Base-by-base conservation (phyloP, 2,329 filamentous ascomycete species). In the Colletotrichum spaethianum region DNA sequence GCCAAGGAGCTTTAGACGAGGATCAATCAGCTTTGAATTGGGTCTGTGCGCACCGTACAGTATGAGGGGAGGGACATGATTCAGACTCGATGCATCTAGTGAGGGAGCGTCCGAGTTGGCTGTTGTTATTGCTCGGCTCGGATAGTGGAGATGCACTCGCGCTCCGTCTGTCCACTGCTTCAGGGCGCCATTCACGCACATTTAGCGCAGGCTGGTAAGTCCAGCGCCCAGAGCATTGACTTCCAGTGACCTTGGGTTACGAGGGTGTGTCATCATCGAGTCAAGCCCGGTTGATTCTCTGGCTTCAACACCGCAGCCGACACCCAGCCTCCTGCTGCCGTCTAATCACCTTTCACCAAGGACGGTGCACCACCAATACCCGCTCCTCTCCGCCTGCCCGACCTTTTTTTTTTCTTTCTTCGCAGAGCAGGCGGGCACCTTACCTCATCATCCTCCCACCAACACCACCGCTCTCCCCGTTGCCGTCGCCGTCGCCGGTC, bases 361-460 rank as follows among this genome's bases (percentile, higher is more conserved):
- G 12, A 57, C n/a, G 36, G 36, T 38, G 46, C 60, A 36, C 60
- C 44, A 31, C n/a, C 23, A 50, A 26, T 11, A 46, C 38, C 33
- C 31, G 16, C 46, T 50, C 48, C 31, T 48, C 57, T 48, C n/a
- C n/a, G 55, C 26, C 11, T 23, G 57, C 57, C 28, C 8, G 31
- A 48, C 44, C 28, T 62, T 36, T 28, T 38, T n/a, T n/a, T n/a
- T n/a, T n/a, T n/a, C n/a, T n/a, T n/a, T n/a, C n/a, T n/a, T 36
- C 18, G 44, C 60, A 9, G 31, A 23, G 33, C 23, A 38, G 33
- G 23, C 46, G 33, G 31, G 14, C 44, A 40, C 16, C 55, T 42
- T 42, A 50, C 63, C 64, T 70, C 61, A 44, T 33, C n/a, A 33
- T 50, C 38, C 40, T 42, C 26, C 46, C 57, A 61, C 64, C 52